These are phyloP conservation scores for Ophiocordyceps camponoti-leonardi DNA, from an alignment of 2,329 filamentous ascomycete genomes.

Conservation along the genomic window DNA sequence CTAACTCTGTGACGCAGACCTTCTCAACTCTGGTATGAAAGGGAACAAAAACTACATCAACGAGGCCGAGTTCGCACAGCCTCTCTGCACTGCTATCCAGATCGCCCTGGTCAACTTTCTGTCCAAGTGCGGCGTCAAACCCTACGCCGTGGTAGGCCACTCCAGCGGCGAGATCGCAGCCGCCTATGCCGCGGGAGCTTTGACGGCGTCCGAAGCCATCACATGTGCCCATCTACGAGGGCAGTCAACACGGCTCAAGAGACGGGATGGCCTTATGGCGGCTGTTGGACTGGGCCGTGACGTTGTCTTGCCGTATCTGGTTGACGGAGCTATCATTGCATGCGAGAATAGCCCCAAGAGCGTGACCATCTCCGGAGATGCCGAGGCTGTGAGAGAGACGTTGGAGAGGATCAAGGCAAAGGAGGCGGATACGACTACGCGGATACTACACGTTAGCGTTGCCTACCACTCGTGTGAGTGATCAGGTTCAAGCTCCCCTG, in stretches of 20 bases:
- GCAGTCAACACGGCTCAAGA: constrained; percentile 1
- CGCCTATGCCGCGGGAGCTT: constrained; percentile 1
- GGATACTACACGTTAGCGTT: constrained; percentile 10
- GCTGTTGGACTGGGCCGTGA: constrained; percentile 15
- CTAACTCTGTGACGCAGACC: no score
- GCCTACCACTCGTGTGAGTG: constrained; percentile 19
- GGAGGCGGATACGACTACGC: constrained; percentile 8
- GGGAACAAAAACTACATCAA: constrained; percentile 15
- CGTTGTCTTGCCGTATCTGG: constrained; percentile 9
- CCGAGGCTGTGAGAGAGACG: background rate
- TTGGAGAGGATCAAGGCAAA: background rate
- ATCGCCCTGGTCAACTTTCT: background rate
- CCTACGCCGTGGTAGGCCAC: background rate
- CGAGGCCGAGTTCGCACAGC: constrained; percentile 9
- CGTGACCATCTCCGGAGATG: background rate
- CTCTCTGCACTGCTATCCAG: background rate
- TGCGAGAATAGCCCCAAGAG: constrained; percentile 1
- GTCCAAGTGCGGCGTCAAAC: background rate
- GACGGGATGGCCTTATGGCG: constrained; percentile 5
- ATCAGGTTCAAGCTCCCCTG: constrained; percentile 4
- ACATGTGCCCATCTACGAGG: constrained; percentile 18
- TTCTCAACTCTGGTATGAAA: constrained; percentile 8
- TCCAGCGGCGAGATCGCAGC: constrained; percentile 1
- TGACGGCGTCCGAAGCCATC: constrained; percentile 13
- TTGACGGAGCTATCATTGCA: constrained; percentile 2